Evolutionary conservation across 805 yeast genomes (phyloP), one percentile per base, ranked within the genome.

Genomic region (Yueomyces sp.): DNA sequence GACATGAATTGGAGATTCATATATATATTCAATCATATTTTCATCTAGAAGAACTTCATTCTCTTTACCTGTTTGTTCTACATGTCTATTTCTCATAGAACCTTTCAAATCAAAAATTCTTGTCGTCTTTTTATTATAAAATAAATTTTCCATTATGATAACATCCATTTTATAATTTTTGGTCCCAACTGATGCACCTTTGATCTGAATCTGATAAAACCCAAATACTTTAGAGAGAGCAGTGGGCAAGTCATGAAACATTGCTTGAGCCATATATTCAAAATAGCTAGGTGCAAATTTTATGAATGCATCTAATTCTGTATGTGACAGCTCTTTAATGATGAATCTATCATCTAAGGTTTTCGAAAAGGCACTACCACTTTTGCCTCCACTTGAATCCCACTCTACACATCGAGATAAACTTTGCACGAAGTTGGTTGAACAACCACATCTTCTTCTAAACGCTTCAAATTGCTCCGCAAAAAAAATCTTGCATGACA

Each of bases 401-500:
- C 97, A 94, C 56, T 87, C 85, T 11, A 87, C 77, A 64, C 99
- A 92, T 47, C 98, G 66, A 4, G 96, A 80, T 40, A 94, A 71
- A 61, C 96, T 87, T 58, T 87, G 95, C 37, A 92, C 77, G 51
- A 81, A 92, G 51, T 73, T 74, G 4, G 74, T 81, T 45, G 77
- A 77, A 44, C 79, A 76, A 1, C 85, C 87, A 67, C 96, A 90
- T 31, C 84, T 80, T 45, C 77, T 72, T 45, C 98, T 69, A 52
- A 92, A 79, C 0, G 97, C 96, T 57, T 90, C 96, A 65, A 92
- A 92, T 57, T 92, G 97, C 54, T 90, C 97, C 4, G 95, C 84
- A 67, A 82, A 92, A 59, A 90, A 92, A 5, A 94, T 82, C 62
- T 90, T 90, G 64, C 99, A 92, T 3, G 95, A 83, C 51, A 92